A percentile compares a stretch with the other conserved stretches of the same genome.
Conservation (phyloP, 139 green algal genomes). For the Micractinium sp. region DNA sequence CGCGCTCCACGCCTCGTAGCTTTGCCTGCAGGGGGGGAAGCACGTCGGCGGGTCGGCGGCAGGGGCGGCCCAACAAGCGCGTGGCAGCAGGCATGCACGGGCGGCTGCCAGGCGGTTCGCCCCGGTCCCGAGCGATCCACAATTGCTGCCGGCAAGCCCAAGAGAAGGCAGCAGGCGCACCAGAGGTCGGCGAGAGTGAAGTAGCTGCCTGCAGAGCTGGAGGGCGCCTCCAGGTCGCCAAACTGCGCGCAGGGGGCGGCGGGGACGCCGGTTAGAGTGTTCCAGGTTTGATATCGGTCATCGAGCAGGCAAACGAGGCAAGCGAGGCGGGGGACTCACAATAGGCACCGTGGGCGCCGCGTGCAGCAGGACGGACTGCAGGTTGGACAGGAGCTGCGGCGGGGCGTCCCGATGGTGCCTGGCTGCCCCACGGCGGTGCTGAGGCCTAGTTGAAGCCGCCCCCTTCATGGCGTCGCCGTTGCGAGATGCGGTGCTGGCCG, state of each 20-base stretch:
- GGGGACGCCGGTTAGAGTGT: neutral
- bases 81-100: neutral
- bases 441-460: no score
- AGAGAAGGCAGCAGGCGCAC: neutral
- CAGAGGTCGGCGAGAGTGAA: conserved; percentile 33
- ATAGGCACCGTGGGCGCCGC: neutral
- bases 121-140: neutral
- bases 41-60: neutral
- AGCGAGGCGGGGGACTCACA: neutral
- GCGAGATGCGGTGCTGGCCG: no score
- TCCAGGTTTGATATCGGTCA: neutral
- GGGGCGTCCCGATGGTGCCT: neutral
- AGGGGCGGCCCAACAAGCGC: neutral
- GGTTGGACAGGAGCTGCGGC: conserved; percentile 6
- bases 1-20: conserved; percentile 49
- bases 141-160: neutral
- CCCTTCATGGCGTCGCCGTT: no score
- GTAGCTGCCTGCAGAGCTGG: neutral
- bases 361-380: conserved; percentile 19
- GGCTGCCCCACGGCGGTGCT: no score
- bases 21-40: conserved; percentile 25
- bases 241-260: neutral
- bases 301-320: neutral
- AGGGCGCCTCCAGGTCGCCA: neutral
- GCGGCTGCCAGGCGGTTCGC: neutral